These are phyloP conservation scores for Yamadazyma atmosphaerica DNA, from an alignment of 1,139 yeast species.

Conservation along the genomic window DNA sequence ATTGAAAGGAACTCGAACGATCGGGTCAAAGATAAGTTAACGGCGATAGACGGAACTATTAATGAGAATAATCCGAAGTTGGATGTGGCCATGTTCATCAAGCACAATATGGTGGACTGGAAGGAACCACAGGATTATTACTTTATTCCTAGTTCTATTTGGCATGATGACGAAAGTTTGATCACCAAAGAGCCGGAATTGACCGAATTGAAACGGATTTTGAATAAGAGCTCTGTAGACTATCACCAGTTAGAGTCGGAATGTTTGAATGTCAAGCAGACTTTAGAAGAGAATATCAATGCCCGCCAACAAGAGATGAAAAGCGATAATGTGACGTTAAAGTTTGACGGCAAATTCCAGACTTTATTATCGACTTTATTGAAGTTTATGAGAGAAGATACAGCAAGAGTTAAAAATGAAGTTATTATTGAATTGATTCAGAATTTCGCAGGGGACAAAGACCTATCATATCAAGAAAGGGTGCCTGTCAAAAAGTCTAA, in stretches of 20 bases:
- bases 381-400: conserved; percentile 72
- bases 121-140: conserved; percentile 82
- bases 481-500: conserved; percentile 49
- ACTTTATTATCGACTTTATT: conserved; percentile 57
- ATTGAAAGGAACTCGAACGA: conserved; percentile 63
- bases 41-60: conserved; percentile 56
- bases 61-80: conserved; percentile 71
- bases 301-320: conserved; percentile 28
- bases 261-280: conserved; percentile 50
- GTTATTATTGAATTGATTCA: conserved; percentile 91
- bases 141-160: conserved; percentile 85
- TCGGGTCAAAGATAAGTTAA: conserved; percentile 52
- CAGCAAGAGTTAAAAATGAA: conserved; percentile 68
- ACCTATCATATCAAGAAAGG: conserved; percentile 52
- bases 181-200: conserved; percentile 64
- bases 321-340: conserved; percentile 35
- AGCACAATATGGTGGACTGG: conserved; percentile 80
- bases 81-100: conserved; percentile 89
- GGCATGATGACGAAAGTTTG: conserved; percentile 95
- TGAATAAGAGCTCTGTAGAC: conserved; percentile 50
- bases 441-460: conserved; percentile 78
- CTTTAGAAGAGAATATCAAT: conserved; percentile 48
- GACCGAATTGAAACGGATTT: conserved; percentile 58
- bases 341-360: conserved; percentile 55
- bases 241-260: conserved; percentile 45